phyloP scores from a whole-genome alignment of 225 moss, liverwort and hornwort genomes.

The Bryum argenteum region DNA sequence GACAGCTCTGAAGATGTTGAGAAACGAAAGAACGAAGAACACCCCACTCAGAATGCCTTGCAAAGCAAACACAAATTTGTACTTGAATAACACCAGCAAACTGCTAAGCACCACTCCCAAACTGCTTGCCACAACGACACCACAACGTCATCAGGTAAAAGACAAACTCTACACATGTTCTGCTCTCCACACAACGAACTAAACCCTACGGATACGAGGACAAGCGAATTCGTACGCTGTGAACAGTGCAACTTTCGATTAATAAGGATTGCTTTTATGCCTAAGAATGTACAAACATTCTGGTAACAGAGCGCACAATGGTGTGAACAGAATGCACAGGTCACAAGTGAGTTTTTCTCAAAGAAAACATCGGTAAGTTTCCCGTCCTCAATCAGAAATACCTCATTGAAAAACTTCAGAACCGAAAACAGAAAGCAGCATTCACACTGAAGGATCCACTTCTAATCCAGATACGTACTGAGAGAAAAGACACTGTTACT shows the following conservation, averaged over 20 bases:
- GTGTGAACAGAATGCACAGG: neutral
- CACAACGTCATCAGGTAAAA: conserved; percentile 25
- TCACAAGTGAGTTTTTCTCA: neutral
- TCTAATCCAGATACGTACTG: conserved; percentile 4
- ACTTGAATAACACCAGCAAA: conserved; percentile 53
- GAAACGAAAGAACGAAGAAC: conserved; percentile 64
- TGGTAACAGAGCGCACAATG: neutral
- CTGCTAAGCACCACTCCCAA: conserved; percentile 74
- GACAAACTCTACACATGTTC: conserved; percentile 6
- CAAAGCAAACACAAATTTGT: conserved; percentile 54
- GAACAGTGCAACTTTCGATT: neutral
- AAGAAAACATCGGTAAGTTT: neutral
- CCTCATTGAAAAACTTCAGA: neutral
- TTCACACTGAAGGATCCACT: conserved; percentile 8
- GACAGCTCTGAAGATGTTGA: conserved; percentile 66
- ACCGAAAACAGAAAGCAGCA: conserved; percentile 3
- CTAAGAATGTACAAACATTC: conserved; percentile 1
- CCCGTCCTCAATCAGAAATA: conserved; percentile 1
- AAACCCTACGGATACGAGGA: conserved; percentile 2
- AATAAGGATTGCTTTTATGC: neutral
- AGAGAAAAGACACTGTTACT: conserved; percentile 3
- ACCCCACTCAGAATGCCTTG: conserved; percentile 71
- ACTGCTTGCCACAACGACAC: conserved; percentile 43
- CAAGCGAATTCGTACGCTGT: neutral
- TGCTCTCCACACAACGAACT: neutral